phyloP scores from a whole-genome alignment of 176 grass and related monocot genomes.

The Melocanna baccifera region DNA sequence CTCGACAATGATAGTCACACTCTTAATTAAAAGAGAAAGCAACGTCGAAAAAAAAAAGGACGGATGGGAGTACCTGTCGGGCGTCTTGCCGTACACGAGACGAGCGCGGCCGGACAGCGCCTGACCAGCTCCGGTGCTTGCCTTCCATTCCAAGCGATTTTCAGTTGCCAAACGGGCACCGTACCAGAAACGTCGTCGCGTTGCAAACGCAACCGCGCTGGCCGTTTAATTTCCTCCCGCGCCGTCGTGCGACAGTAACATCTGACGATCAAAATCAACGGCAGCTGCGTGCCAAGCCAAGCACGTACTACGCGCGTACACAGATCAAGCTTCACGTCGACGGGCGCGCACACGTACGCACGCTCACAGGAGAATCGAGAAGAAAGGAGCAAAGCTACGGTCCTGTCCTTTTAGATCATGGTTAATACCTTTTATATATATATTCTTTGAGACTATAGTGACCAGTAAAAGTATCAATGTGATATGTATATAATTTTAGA shows the following conservation, averaged over 20 bases:
- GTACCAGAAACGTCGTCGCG: neutral
- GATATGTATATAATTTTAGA: no score
- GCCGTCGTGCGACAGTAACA: no score
- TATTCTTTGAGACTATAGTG: no score
- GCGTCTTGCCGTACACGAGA: conserved; percentile 16
- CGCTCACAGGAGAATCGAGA: neutral
- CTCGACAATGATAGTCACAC: no score
- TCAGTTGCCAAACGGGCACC: neutral
- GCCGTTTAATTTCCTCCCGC: neutral
- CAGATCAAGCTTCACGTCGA: neutral
- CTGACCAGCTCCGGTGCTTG: neutral
- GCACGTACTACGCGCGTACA: neutral
- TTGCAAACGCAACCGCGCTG: neutral
- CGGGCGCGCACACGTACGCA: neutral
- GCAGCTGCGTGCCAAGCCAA: neutral
- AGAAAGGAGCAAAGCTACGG: neutral
- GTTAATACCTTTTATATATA: no score
- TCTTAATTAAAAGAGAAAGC: neutral
- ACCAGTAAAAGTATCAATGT: accelerated
- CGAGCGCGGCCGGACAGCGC: neutral
- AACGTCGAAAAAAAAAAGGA: neutral
- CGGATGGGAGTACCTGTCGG: neutral
- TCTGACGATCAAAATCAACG: no score
- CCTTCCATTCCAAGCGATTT: neutral
- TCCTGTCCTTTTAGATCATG: no score